Evolutionary conservation across 1,284 basidiomycete genomes (phyloP), one percentile per base, ranked within the genome.

Genomic region (Abortiporus biennis): DNA sequence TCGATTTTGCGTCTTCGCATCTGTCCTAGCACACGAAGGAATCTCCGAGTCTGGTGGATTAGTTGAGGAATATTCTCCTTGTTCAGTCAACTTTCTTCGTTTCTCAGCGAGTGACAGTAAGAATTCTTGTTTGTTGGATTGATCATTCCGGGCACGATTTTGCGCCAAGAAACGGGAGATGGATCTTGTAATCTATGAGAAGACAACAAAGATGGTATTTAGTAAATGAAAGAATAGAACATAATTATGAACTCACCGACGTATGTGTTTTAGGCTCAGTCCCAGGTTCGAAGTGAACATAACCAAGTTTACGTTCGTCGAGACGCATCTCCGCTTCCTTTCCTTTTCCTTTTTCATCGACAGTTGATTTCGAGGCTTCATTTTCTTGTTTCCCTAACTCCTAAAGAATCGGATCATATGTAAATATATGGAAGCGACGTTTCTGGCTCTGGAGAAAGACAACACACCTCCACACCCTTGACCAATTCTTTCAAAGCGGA

Each of bases 101-200:
- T 81, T 80, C 54, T 79, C 71, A 1, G 71, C 65, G 9, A 75
- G 58, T 9, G 74, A 74, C 29, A 73, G 62, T 1, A 89, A 62
- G 51, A 89, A 89, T 54, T 89, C 85, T 15, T 71, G 62, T 20
- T 80, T 76, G 53, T 89, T 89, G 6, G 85, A 88, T 32, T 71
- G 71, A 52, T 85, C 77, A 50, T 85, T 86, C 24, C 78, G 74
- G 0, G 77, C 74, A 8, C 82, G 74, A 39, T 80, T 85, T 40
- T 70, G 67, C 0, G 82, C 79, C 2, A 89, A 71, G 40, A 88
- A 80, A 33, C 63, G 58, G 1, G 85, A 85, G 33, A 89, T 80
- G 2, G 75, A 74, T 55, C 75, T 83, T 38, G 72, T 85, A 25
- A 78, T 68, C 85, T 88, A n/a, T n/a, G n/a, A n/a, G n/a, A n/a